Percentiles rank a stretch among this genome's conserved stretches.
phyloP scores from a whole-genome alignment of 2,329 filamentous ascomycete species.

The Microsporum audouinii region DNA sequence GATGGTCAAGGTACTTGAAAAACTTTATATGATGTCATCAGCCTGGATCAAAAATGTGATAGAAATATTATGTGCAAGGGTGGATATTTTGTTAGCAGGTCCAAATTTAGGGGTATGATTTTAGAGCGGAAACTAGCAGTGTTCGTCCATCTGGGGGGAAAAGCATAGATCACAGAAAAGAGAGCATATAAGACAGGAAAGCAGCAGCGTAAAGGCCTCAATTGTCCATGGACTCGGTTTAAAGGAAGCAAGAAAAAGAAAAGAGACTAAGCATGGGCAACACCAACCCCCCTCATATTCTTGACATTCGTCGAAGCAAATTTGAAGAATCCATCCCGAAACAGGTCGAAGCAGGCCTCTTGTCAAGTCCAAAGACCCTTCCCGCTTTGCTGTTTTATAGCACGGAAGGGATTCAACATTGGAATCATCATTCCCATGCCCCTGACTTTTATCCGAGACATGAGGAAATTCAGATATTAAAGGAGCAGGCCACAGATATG shows the following conservation, averaged over 20 bases:
- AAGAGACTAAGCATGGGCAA: neutral
- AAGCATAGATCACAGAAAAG: neutral
- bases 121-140: no score
- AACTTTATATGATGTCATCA: no score
- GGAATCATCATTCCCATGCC: neutral
- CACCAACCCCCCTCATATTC: neutral
- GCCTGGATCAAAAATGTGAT: neutral
- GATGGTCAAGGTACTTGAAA: no score
- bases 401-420: neutral
- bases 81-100: neutral
- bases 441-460: neutral
- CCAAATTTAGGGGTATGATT: neutral
- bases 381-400: neutral
- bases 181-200: neutral
- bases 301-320: constrained; percentile 1
- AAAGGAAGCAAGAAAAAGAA: neutral
- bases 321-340: neutral
- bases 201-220: neutral
- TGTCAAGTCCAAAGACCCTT: neutral
- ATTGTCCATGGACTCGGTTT: neutral
- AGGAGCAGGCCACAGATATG: neutral
- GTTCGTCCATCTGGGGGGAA: neutral
- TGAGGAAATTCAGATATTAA: neutral
- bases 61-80: neutral
- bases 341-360: neutral